Conservation (phyloP, 352 stramenopile genomes). For the Phytophthora sojae region DNA sequence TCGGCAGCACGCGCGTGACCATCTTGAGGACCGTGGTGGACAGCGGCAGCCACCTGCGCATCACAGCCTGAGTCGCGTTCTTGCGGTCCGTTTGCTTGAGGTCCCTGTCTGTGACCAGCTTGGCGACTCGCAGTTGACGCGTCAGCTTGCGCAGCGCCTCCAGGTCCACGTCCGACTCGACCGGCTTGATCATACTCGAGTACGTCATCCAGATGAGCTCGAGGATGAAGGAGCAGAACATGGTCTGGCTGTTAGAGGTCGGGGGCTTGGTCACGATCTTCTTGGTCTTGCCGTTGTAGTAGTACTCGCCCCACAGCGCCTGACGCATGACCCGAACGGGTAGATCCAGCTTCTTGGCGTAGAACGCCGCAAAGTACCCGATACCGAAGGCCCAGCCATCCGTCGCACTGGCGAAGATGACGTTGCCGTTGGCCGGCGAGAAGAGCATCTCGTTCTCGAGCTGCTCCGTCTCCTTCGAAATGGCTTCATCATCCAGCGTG, state of each 20-base stretch:
- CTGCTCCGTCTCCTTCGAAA: slow-evolving; percentile 71
- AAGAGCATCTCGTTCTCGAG: slow-evolving; percentile 87
- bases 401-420: slow-evolving; percentile 93
- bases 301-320: slow-evolving; percentile 93
- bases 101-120: slow-evolving; percentile 73
- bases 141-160: slow-evolving; percentile 70
- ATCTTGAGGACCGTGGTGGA: slow-evolving; percentile 89
- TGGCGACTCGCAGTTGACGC: slow-evolving; percentile 70
- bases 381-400: slow-evolving; percentile 95
- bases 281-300: slow-evolving; percentile 92
- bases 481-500: slow-evolving; percentile 54
- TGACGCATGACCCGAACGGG: slow-evolving; percentile 70
- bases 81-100: slow-evolving; percentile 77
- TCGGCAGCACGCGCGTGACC: slow-evolving; percentile 89
- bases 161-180: slow-evolving; percentile 58
- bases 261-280: slow-evolving; percentile 88
- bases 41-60: slow-evolving; percentile 93
- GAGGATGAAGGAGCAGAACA: slow-evolving; percentile 95
- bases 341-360: slow-evolving; percentile 77
- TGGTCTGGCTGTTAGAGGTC: slow-evolving; percentile 75
- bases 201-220: slow-evolving; percentile 93
- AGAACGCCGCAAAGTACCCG: slow-evolving; percentile 77
- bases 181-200: slow-evolving; percentile 55
- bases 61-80: slow-evolving; percentile 68
- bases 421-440: slow-evolving; percentile 89